Evolutionary conservation across 2,329 filamentous ascomycete genomes (phyloP).

Genomic region (Phoma herbarum): DNA sequence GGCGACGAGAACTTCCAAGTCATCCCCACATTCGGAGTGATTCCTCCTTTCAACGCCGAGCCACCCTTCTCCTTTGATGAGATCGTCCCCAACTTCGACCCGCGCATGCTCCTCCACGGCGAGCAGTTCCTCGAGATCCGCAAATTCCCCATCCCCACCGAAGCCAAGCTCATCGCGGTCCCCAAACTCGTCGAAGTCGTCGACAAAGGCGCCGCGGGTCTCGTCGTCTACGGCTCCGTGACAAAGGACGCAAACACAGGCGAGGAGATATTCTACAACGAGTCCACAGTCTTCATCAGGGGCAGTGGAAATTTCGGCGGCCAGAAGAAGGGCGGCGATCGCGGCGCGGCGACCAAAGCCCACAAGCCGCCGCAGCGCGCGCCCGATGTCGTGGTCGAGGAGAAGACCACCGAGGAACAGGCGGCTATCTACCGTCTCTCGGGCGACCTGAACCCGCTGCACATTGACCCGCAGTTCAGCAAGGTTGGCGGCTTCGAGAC

Average conservation of each 20-base stretch:
- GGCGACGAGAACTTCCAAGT: constrained; percentile 91
- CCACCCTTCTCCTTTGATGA: constrained; percentile 81
- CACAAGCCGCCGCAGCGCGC: constrained; percentile 80
- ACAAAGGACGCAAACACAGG: constrained; percentile 86
- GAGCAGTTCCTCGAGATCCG: constrained; percentile 97
- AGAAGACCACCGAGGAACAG: constrained; percentile 87
- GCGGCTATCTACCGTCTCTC: constrained; percentile 92
- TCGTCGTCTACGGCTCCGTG: constrained; percentile 80
- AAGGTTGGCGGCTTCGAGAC: constrained; percentile 94
- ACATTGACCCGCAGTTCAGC: constrained; percentile 93
- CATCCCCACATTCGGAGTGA: constrained; percentile 92
- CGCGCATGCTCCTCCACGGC: constrained; percentile 98
- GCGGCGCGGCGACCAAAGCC: constrained; percentile 79
- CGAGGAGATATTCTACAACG: constrained; percentile 96
- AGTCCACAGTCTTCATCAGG: constrained; percentile 90
- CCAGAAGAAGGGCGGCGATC: constrained; percentile 75
- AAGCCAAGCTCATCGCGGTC: constrained; percentile 76
- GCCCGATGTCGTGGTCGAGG: constrained; percentile 84
- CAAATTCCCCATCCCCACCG: constrained; percentile 90
- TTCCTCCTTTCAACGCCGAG: constrained; percentile 88
- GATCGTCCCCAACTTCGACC: constrained; percentile 93
- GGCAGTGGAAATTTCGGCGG: constrained; percentile 92
- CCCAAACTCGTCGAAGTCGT: constrained; percentile 90
- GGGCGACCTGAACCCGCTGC: constrained; percentile 94
- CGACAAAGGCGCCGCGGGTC: constrained; percentile 90